A percentile compares a stretch with the other conserved stretches of the same genome.
Evolutionary conservation across 257 asterid genomes (phyloP).

Genomic region (Ocimum tenuiflorum): DNA sequence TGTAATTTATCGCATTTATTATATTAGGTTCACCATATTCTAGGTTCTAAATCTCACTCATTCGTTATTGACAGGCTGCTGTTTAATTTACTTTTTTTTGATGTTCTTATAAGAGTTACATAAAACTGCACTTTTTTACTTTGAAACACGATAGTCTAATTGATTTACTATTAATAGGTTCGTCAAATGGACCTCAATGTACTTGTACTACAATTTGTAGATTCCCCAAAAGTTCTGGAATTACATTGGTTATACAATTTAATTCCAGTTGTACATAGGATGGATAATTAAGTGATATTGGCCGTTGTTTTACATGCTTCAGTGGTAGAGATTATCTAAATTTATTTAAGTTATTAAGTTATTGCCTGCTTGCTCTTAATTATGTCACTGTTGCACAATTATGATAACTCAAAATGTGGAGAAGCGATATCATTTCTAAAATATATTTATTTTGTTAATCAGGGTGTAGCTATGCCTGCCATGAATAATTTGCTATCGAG

Average conservation of each 20-base stretch:
- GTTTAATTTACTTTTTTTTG: neutral
- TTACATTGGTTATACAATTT: neutral
- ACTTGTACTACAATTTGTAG: neutral
- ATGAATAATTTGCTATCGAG: conserved; percentile 91
- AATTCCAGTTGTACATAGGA: neutral
- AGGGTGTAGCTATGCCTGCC: conserved; percentile 97
- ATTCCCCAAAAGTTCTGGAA: neutral
- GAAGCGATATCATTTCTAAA: conserved; percentile 12
- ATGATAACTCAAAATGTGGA: neutral
- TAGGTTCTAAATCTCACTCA: neutral
- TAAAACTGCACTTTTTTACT: neutral
- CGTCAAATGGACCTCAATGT: neutral
- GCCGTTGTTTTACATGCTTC: conserved; percentile 7
- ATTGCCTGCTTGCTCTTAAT: conserved; percentile 6
- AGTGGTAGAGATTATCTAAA: neutral
- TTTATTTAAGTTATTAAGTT: neutral
- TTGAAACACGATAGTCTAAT: neutral
- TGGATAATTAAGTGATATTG: neutral
- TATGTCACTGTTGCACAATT: conserved; percentile 1
- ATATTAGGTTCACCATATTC: neutral
- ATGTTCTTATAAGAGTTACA: neutral
- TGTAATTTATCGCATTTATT: neutral
- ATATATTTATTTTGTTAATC: conserved; percentile 12
- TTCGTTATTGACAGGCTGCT: neutral
- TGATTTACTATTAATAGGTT: neutral